A percentile compares a stretch with the other conserved stretches of the same genome.
These are phyloP conservation scores for Geotrichum macrosporum DNA, from an alignment of 1,139 yeast species.

Conservation along the genomic window DNA sequence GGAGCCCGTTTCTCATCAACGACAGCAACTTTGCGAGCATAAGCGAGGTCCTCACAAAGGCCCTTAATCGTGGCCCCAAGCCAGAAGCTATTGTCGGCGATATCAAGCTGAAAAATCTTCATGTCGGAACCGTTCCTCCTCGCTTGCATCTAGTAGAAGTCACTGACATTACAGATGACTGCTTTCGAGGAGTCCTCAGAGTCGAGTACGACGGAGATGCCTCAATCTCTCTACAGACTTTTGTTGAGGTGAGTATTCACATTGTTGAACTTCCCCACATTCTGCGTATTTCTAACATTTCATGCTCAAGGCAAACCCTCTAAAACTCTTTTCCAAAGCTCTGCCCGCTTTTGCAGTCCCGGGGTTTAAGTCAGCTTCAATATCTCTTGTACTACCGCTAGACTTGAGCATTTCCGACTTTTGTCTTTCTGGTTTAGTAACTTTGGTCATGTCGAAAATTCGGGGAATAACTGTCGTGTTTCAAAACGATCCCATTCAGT, in stretches of 20 bases:
- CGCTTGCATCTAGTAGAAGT: constrained; percentile 67
- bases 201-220: constrained; percentile 70
- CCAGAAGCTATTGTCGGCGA: constrained; percentile 72
- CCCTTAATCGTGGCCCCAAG: constrained; percentile 64
- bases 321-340: constrained; percentile 49
- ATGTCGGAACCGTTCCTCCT: constrained; percentile 70
- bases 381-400: constrained; percentile 62
- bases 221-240: constrained; percentile 60
- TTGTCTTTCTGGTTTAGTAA: constrained; percentile 61
- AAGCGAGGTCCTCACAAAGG: constrained; percentile 61
- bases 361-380: constrained; percentile 48
- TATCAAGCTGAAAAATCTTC: constrained; percentile 62
- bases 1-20: constrained; percentile 57
- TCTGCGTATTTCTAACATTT: not conserved
- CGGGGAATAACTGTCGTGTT: constrained; percentile 71
- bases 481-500: constrained; percentile 70
- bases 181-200: constrained; percentile 70
- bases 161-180: constrained; percentile 64
- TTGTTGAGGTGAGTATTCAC: constrained; percentile 49
- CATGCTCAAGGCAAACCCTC: constrained; percentile 53
- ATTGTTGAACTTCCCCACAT: not conserved
- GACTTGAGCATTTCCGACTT: constrained; percentile 60
- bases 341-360: constrained; percentile 51
- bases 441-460: constrained; percentile 62
- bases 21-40: constrained; percentile 63